Base-by-base conservation (phyloP, 1,284 basidiomycete genomes). In the Puccinia novopanici region DNA sequence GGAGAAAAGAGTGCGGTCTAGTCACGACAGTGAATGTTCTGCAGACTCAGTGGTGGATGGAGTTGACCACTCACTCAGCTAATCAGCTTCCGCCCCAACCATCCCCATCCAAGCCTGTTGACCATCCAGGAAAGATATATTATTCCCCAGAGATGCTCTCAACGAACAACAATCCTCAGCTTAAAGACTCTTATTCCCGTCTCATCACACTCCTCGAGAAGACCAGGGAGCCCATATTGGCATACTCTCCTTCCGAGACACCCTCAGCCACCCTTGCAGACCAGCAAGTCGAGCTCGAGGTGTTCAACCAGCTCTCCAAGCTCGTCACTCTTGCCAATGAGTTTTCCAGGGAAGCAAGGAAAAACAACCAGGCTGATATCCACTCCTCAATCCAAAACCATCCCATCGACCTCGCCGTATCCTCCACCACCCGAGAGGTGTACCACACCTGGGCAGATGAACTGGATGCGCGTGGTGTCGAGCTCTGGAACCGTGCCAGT, bases 401-500 rank as follows among this genome's bases (percentile, higher is more conserved):
- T 63, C 57, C 73, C 0, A 42, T 54, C 59, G 72, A 75, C 59
- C 57, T 61, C 3, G 40, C 45, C 24, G 45, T 61, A 3, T 34
- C 73, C 22, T 34, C 73, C 22, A 34, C 10, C 6, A 37, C 27
- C n/a, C 40, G 45, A 5, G 17, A 45, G 22, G 42, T 30, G 27
- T 61, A 75, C 45, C 37, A 75, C 15, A 15, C 13, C 12, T 80
- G 79, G 79, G 71, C 57, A 40, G 63, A 80, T 55, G 70, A 80
- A 34, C 71, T 80, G 13, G 79, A 80, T 68, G 13, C 45, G 15
- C 57, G 45, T 12, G 79, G 79, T n/a, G 79, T 80, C 5, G 71
- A 80, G 52, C 52, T 80, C 24, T 80, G 79, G 79, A 80, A 80
- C 55, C 71, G 70, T 13, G 70, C 79, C 10, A 74, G 71, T 67